Evolutionary conservation across 2,329 filamentous ascomycete genomes (phyloP).

Genomic region (Mycocentrospora acerina): DNA sequence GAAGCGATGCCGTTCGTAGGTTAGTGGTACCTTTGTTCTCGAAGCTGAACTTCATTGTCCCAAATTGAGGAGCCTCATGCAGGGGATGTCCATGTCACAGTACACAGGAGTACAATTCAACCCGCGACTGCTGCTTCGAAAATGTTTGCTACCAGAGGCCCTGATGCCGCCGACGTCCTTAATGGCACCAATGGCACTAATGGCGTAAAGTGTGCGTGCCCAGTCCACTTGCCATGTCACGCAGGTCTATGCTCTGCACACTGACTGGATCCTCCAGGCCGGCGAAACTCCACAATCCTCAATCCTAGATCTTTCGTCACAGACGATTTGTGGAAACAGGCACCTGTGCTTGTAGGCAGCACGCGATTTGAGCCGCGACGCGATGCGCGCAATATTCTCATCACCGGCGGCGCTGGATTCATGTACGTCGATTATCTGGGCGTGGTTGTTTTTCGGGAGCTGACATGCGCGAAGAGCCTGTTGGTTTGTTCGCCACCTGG

Average conservation of each 20-base stretch:
- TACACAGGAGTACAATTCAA: too few species aligned
- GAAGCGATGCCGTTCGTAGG: too few species aligned
- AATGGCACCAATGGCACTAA: slow-evolving; percentile 11
- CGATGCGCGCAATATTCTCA: slow-evolving; percentile 77
- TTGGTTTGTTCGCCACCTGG: slow-evolving; percentile 79
- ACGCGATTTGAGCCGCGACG: slow-evolving; percentile 69
- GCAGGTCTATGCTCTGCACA: slow-evolving; percentile 2
- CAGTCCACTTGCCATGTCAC: slow-evolving; percentile 1
- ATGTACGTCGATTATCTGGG: slow-evolving; percentile 59
- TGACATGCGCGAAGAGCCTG: slow-evolving; percentile 60
- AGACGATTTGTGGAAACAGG: slow-evolving; percentile 68
- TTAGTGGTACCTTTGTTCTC: too few species aligned
- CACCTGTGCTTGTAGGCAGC: slow-evolving; percentile 68
- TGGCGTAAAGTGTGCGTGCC: slow-evolving; percentile 31
- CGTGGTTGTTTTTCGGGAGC: slow-evolving; percentile 8
- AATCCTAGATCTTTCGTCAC: slow-evolving; percentile 50
- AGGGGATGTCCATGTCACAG: too few species aligned
- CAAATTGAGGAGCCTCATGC: too few species aligned
- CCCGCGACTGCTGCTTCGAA: too few species aligned
- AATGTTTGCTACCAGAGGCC: too few species aligned
- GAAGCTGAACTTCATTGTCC: too few species aligned
- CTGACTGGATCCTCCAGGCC: slow-evolving; percentile 22
- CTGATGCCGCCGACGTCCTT: too few species aligned
- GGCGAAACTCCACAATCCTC: slow-evolving; percentile 42
- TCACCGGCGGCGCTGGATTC: slow-evolving; percentile 82